Base-by-base conservation (phyloP, 1,284 basidiomycete species). In the Hortiboletus rubellus region DNA sequence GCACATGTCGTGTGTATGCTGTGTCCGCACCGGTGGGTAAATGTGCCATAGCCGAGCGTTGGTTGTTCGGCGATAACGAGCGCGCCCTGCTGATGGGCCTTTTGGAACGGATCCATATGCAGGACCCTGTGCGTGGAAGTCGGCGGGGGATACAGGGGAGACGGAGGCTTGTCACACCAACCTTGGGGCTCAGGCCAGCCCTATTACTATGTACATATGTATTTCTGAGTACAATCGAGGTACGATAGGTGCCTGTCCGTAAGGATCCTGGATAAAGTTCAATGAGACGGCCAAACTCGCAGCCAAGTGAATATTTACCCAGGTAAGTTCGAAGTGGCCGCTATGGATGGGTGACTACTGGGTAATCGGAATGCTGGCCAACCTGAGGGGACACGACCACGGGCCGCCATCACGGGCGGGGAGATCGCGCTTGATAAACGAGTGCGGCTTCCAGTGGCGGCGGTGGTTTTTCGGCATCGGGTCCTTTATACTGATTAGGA, bases 71-170 rank as follows among this genome's bases (percentile, higher is more conserved):
- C 27, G 33, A 43, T 46, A 54, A 37, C 14, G 34, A 36, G 33
- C 11, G 31, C 22, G 17, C 27, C 24, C 15, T 17, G 17, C 10
- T 27, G n/a, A 33, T 12, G 17, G 22, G 22, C 22, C 6, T n/a
- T 24, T 27, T 24, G 40, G 38, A 36, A 22, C 22, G 22, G 22
- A 22, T 22, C 22, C 22, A 22, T 22, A 22, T 9, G 10, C 38
- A 46, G 43, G 54, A 46, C 54, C 50, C 51, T 54, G 36, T 8
- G 30, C 54, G 54, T 54, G 54, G 42, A 54, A 55, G 18, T 45
- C 31, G 41, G 50, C 50, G 54, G 54, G 48, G 50, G 17, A 52
- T 1, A 14, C 15, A 22, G 11, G 38, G 40, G 40, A 11, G 14
- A 14, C 33, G 50, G 17, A 48, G 12, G n/a, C 37, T 48, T 37